Conservation (phyloP, 257 asterid species). For the Forsythia viridissima region DNA sequence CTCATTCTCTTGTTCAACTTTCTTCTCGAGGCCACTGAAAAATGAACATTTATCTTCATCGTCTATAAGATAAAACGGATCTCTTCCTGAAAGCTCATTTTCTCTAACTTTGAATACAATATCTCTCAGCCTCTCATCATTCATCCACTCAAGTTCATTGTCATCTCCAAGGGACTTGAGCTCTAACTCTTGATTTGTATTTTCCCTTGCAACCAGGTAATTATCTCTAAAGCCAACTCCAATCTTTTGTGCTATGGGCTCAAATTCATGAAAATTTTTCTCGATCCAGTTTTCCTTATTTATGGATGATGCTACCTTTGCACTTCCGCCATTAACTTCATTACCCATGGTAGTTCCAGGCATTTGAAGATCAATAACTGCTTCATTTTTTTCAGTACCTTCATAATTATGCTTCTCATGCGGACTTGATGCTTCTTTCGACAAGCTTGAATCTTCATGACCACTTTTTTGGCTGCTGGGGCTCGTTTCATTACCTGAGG, state of each 20-base stretch:
- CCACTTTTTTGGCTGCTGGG: conserved; percentile 27
- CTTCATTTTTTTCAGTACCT: conserved; percentile 32
- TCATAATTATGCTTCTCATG: conserved; percentile 27
- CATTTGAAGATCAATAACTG: conserved; percentile 25
- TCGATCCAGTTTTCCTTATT: conserved; percentile 71
- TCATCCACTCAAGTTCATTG: conserved; percentile 91
- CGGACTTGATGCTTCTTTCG: conserved; percentile 25
- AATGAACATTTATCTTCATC: conserved; percentile 71
- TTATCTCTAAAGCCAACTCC: conserved; percentile 71
- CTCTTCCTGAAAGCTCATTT: conserved; percentile 92
- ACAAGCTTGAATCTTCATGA: conserved; percentile 19
- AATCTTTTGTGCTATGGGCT: conserved; percentile 70
- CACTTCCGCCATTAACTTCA: conserved; percentile 32
- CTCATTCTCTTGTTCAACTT: conserved; percentile 72
- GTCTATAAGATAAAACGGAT: conserved; percentile 77
- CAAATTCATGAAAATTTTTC: conserved; percentile 80
- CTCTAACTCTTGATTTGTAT: conserved; percentile 46
- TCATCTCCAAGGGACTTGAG: conserved; percentile 48
- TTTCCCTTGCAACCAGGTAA: conserved; percentile 70
- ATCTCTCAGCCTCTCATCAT: conserved; percentile 78
- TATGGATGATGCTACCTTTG: conserved; percentile 35
- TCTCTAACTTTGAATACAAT: conserved; percentile 91
- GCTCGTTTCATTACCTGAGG: conserved; percentile 34
- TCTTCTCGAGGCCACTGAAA: conserved; percentile 86
- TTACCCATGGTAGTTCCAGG: conserved; percentile 30